Conservation (phyloP, 1,284 basidiomycete genomes). For the Ustilago cynodontis region DNA sequence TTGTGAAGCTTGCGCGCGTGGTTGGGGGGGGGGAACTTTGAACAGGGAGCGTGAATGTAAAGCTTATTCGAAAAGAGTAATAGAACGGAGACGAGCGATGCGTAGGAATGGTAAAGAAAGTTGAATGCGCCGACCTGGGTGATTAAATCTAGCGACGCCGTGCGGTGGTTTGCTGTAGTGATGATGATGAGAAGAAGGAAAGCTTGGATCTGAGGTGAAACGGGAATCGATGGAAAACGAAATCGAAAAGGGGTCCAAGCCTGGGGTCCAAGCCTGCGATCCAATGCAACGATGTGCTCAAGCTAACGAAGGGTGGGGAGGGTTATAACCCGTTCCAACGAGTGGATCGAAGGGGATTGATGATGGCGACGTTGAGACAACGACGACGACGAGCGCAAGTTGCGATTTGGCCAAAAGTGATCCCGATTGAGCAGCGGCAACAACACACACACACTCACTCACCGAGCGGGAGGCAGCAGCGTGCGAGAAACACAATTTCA, state of each 20-base stretch:
- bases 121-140: neutral
- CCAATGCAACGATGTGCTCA: neutral
- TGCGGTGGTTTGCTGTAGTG: neutral
- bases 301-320: neutral
- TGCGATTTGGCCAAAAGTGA: neutral
- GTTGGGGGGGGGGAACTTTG: neutral
- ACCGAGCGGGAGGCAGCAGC: neutral
- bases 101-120: neutral
- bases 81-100: neutral
- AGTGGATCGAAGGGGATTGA: neutral
- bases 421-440: slow-evolving; percentile 1
- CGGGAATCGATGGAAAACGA: neutral
- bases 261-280: slow-evolving; percentile 3
- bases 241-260: slow-evolving; percentile 4
- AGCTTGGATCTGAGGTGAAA: neutral
- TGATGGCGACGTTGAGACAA: neutral
- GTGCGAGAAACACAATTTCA: neutral
- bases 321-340: too few relatives aligned
- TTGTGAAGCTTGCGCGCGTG: neutral
- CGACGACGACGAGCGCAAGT: neutral
- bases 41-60: neutral
- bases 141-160: neutral
- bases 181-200: neutral
- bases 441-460: neutral
- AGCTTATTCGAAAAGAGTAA: neutral